A percentile compares a stretch with the other conserved stretches of the same genome.
Conservation (phyloP, 257 asterid genomes). For the Cruciata laevipes region DNA sequence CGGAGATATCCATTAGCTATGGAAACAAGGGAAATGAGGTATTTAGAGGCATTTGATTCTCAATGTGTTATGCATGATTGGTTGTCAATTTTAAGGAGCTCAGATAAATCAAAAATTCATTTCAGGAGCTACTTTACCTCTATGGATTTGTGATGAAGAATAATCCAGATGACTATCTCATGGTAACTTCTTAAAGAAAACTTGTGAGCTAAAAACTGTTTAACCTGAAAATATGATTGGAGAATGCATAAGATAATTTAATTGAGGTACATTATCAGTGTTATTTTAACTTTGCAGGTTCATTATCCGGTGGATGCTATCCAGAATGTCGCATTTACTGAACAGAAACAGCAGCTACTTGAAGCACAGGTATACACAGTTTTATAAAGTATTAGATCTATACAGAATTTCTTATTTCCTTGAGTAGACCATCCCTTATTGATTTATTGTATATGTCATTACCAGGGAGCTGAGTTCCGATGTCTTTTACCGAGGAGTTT, state of each 20-base stretch:
- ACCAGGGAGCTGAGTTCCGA: constrained; percentile 77
- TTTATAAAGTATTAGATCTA: neutral
- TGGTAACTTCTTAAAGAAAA: constrained; percentile 43
- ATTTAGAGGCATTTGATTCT: constrained; percentile 15
- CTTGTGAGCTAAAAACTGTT: neutral
- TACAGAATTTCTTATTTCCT: neutral
- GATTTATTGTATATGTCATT: constrained; percentile 13
- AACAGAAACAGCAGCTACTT: constrained; percentile 76
- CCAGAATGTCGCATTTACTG: constrained; percentile 52
- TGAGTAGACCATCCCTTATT: neutral
- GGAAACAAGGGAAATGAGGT: constrained; percentile 99
- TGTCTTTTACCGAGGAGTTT: constrained; percentile 66
- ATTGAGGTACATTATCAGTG: neutral
- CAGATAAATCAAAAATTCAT: constrained; percentile 18
- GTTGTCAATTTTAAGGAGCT: neutral
- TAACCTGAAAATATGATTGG: constrained; percentile 5
- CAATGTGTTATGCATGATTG: neutral
- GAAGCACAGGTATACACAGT: constrained; percentile 65
- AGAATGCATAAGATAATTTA: neutral
- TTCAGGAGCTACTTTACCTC: constrained; percentile 89
- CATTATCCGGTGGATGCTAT: constrained; percentile 83
- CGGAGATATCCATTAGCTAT: constrained; percentile 85
- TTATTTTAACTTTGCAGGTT: constrained; percentile 35
- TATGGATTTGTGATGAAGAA: constrained; percentile 78
- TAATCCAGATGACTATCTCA: constrained; percentile 86